Conservation (phyloP, 495 filamentous ascomycete species). For the Aspergillus bertholletiae region DNA sequence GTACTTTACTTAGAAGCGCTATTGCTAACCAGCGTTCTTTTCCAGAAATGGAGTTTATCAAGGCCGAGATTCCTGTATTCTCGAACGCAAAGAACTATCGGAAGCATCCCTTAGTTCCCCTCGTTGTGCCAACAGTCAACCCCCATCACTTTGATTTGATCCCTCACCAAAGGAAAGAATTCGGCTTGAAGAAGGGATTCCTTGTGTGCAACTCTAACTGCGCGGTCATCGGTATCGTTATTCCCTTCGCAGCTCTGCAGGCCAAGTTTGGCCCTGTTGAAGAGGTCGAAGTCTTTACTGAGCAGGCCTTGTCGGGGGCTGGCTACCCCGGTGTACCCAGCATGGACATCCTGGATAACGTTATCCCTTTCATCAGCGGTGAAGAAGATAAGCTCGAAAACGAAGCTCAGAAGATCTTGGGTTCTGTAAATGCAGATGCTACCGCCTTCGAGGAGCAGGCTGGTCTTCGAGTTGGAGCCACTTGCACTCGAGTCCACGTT, state of each 20-base stretch:
- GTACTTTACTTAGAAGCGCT: neutral
- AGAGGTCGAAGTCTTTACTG: constrained; percentile 76
- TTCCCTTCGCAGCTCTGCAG: constrained; percentile 81
- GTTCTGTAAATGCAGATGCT: constrained; percentile 57
- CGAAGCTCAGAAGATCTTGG: constrained; percentile 83
- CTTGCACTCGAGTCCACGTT: constrained; percentile 80
- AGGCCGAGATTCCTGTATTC: constrained; percentile 75
- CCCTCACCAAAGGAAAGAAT: constrained; percentile 66
- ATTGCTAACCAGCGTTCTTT: constrained; percentile 1
- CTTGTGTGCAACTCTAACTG: constrained; percentile 90
- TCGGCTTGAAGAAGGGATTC: constrained; percentile 70
- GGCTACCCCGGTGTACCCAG: constrained; percentile 85
- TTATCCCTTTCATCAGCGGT: constrained; percentile 81
- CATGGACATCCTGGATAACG: constrained; percentile 73
- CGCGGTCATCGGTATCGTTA: constrained; percentile 83
- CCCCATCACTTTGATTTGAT: constrained; percentile 74
- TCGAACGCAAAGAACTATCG: constrained; percentile 91
- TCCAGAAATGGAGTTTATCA: constrained; percentile 74
- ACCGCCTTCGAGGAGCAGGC: constrained; percentile 64
- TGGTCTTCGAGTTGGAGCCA: constrained; percentile 65
- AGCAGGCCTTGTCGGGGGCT: constrained; percentile 81
- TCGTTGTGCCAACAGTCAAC: constrained; percentile 84
- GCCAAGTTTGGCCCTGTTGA: constrained; percentile 71
- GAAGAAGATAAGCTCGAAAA: constrained; percentile 88
- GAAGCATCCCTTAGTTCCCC: constrained; percentile 74